Conservation (phyloP, 257 asterid genomes). For the Solanum acaule region DNA sequence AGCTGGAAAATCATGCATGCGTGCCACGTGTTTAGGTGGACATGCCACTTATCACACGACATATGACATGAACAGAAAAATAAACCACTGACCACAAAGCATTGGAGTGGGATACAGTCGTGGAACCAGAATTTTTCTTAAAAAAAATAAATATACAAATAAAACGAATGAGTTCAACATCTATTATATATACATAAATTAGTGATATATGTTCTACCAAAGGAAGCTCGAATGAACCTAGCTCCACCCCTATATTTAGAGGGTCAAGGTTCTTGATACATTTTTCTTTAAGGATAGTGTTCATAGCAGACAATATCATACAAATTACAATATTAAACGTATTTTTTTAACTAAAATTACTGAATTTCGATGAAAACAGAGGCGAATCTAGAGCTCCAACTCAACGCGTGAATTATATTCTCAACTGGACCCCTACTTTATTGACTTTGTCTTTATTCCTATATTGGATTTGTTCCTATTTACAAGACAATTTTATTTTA, state of each 20-base stretch:
- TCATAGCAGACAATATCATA: too few species aligned
- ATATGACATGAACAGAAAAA: not conserved
- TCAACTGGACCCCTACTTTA: not conserved
- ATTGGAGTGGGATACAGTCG: not conserved
- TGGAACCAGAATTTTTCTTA: accelerated
- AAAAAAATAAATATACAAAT: too few species aligned
- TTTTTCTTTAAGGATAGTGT: not conserved
- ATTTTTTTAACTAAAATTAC: too few species aligned
- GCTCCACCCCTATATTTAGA: too few species aligned
- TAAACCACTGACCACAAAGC: not conserved
- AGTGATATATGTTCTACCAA: too few species aligned
- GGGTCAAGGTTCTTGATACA: too few species aligned
- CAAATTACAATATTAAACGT: too few species aligned
- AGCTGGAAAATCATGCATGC: constrained; percentile 10
- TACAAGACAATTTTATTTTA: not conserved
- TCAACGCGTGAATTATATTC: not conserved
- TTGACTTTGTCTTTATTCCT: not conserved
- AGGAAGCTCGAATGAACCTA: too few species aligned
- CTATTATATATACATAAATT: too few species aligned
- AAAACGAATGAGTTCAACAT: accelerated
- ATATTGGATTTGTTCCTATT: not conserved
- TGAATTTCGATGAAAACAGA: too few species aligned
- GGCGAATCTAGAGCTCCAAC: too few species aligned
- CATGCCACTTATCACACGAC: not conserved
- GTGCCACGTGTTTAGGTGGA: constrained; percentile 8